These are phyloP conservation scores for Sphagnum contortum DNA, from an alignment of 225 moss, liverwort and hornwort genomes.

Conservation along the genomic window DNA sequence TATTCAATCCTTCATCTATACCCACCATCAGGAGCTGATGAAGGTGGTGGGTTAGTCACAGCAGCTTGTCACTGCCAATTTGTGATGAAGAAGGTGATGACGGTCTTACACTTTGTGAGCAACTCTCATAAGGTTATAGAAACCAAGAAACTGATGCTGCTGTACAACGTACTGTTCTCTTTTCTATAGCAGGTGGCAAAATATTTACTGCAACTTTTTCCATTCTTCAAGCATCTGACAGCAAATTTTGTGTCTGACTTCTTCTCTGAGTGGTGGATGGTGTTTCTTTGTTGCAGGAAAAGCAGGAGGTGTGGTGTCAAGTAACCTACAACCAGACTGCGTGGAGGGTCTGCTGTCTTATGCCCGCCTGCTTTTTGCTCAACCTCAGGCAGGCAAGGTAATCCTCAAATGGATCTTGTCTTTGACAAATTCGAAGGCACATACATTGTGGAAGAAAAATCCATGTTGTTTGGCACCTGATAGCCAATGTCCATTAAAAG, in stretches of 20 bases:
- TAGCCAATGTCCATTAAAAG: too few relatives aligned
- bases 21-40: too few relatives aligned
- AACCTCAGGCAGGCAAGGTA: constrained; percentile 69
- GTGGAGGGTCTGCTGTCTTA: constrained; percentile 57
- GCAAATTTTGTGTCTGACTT: not conserved
- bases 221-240: not conserved
- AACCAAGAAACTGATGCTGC: not conserved
- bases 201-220: constrained; percentile 1
- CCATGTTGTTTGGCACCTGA: not conserved
- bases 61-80: too few relatives aligned
- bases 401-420: not conserved
- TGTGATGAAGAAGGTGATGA: too few relatives aligned
- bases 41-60: too few relatives aligned
- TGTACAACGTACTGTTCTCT: not conserved
- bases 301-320: constrained; percentile 23
- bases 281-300: constrained; percentile 18
- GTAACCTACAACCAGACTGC: constrained; percentile 28
- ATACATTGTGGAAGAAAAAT: not conserved
- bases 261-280: constrained; percentile 1
- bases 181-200: not conserved
- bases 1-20: too few relatives aligned
- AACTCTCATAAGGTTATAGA: not conserved
- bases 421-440: not conserved
- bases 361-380: constrained; percentile 62
- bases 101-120: not conserved